These are phyloP conservation scores for Conticribra weissflogii DNA, from an alignment of 108 stramenopile genomes.

Conservation along the genomic window DNA sequence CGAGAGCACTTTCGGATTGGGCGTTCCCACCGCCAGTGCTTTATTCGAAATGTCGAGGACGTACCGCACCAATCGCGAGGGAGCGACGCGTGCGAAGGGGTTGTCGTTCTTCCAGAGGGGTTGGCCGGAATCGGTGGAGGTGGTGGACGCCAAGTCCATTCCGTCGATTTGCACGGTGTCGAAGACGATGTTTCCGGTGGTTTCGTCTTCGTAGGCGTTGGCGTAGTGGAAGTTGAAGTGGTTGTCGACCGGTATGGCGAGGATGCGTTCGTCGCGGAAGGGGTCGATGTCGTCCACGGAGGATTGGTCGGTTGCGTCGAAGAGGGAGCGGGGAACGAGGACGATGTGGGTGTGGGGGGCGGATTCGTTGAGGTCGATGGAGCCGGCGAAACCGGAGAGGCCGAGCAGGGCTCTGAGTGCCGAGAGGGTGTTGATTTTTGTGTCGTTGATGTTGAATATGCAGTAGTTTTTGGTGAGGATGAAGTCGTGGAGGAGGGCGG, in stretches of 20 bases:
- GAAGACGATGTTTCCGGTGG: constrained; percentile 50
- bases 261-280: constrained; percentile 23
- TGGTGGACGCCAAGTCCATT: constrained; percentile 15
- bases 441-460: constrained; percentile 23
- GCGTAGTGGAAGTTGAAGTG: constrained; percentile 51
- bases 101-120: not conserved
- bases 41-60: constrained; percentile 21
- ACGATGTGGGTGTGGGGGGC: not conserved
- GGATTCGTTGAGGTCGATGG: not conserved
- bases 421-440: not conserved
- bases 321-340: not conserved
- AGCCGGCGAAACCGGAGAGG: not conserved
- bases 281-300: not conserved
- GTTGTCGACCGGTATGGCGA: constrained; percentile 17
- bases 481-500: constrained; percentile 50
- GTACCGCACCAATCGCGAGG: not conserved
- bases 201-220: constrained; percentile 57
- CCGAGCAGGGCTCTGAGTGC: constrained; percentile 45
- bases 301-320: not conserved
- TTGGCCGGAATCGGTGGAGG: constrained; percentile 11
- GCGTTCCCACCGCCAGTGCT: constrained; percentile 8
- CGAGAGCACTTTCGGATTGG: constrained; percentile 8
- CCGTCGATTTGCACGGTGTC: constrained; percentile 40
- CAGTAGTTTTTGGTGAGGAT: constrained; percentile 47
- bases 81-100: not conserved